These are phyloP conservation scores for Scorias spongiosa DNA, from an alignment of 2,329 filamentous ascomycete genomes.

Conservation along the genomic window DNA sequence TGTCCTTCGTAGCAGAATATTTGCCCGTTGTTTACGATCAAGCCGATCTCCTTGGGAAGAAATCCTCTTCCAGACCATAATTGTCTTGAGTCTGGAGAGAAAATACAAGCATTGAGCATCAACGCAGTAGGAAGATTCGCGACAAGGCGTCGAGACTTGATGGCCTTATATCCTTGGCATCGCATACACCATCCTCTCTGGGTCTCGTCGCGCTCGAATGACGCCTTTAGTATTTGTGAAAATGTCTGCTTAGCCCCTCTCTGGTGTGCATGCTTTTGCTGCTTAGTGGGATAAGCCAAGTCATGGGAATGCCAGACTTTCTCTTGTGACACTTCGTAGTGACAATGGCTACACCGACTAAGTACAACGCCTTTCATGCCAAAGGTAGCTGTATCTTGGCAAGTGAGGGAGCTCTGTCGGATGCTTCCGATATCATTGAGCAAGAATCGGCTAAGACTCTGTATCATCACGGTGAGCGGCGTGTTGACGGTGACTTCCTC, in stretches of 20 bases:
- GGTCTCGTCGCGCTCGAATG: slow-evolving; percentile 76
- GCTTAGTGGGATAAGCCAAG: slow-evolving; percentile 55
- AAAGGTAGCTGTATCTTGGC: slow-evolving; percentile 39
- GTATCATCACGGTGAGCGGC: slow-evolving; percentile 66
- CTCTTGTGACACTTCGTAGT: slow-evolving; percentile 68
- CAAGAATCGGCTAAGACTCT: slow-evolving; percentile 72
- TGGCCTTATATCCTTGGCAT: slow-evolving; percentile 79
- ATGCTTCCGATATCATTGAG: slow-evolving; percentile 50
- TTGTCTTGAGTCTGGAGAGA: slow-evolving; percentile 56
- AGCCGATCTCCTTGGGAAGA: slow-evolving; percentile 84
- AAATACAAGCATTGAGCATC: slow-evolving; percentile 68
- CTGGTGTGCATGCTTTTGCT: slow-evolving; percentile 25
- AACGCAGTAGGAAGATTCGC: slow-evolving; percentile 71
- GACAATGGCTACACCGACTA: slow-evolving; percentile 76
- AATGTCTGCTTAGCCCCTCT: slow-evolving; percentile 45
- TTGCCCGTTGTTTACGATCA: slow-evolving; percentile 80
- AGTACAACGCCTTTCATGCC: slow-evolving; percentile 55
- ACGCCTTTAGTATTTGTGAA: slow-evolving; percentile 81
- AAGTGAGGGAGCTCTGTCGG: not conserved
- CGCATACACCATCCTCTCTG: slow-evolving; percentile 86
- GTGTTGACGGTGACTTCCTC: slow-evolving; percentile 67
- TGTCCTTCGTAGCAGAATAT: slow-evolving; percentile 92
- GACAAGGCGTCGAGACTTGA: slow-evolving; percentile 72
- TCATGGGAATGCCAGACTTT: slow-evolving; percentile 74
- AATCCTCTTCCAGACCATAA: slow-evolving; percentile 84